A percentile compares a stretch with the other conserved stretches of the same genome.
These are phyloP conservation scores for Jackrogersella minutella DNA, from an alignment of 495 filamentous ascomycete genomes.

Conservation along the genomic window DNA sequence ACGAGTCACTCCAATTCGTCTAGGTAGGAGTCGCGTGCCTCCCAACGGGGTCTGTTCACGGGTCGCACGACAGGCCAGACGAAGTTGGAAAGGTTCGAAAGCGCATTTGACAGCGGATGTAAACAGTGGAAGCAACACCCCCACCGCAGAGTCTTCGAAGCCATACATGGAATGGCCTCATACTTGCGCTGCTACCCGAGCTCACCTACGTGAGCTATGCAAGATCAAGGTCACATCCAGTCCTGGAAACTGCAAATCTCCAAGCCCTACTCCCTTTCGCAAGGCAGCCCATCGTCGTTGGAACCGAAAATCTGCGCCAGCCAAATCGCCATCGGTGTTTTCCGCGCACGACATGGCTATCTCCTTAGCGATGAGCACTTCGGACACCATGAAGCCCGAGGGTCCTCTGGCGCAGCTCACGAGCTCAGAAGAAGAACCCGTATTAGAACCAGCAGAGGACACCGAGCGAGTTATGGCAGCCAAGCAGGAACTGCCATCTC, in stretches of 20 bases:
- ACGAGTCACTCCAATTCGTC: slow-evolving; percentile 91
- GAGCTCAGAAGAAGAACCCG: slow-evolving; percentile 40
- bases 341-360: slow-evolving; percentile 83
- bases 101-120: slow-evolving; percentile 42
- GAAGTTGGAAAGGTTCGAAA: slow-evolving; percentile 78
- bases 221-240: slow-evolving; percentile 74
- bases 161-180: slow-evolving; percentile 75
- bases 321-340: slow-evolving; percentile 49
- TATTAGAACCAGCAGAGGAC: slow-evolving; percentile 34
- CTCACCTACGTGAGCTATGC: slow-evolving; percentile 83
- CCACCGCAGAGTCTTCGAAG: slow-evolving; percentile 57
- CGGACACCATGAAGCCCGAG: slow-evolving; percentile 77
- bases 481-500: slow-evolving; percentile 24
- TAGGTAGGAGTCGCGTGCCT: slow-evolving; percentile 83
- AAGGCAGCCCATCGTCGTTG: slow-evolving; percentile 60
- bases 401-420: slow-evolving; percentile 71
- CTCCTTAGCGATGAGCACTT: slow-evolving; percentile 81
- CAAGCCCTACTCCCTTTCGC: slow-evolving; percentile 76
- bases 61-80: slow-evolving; percentile 84
- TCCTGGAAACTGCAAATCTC: slow-evolving; percentile 67
- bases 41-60: slow-evolving; percentile 89
- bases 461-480: slow-evolving; percentile 2
- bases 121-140: slow-evolving; percentile 74
- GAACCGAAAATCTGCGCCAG: slow-evolving; percentile 52
- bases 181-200: slow-evolving; percentile 79